Evolutionary conservation across 257 asterid species (phyloP), one percentile per base, ranked within the genome.

Genomic region (Salvia hispanica): DNA sequence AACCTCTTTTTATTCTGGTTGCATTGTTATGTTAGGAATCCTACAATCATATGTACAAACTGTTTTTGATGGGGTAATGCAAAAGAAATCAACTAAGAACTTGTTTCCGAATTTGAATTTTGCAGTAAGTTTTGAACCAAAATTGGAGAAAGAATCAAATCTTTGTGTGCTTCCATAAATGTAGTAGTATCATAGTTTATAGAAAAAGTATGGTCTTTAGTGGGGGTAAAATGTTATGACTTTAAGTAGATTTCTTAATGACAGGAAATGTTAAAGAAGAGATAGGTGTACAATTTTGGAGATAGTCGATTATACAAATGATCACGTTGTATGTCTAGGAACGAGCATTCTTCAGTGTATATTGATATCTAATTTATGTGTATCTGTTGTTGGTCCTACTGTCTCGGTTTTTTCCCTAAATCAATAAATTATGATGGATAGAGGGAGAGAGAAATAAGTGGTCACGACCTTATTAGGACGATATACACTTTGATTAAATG

Each of bases 401-500:
- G 31, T 25, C 37, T 18, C 11, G 62, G 45, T 18, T n/a, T 9
- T 42, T 64, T 50, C 14, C 14, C 60, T 31, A 50, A 14, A 47
- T 33, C 59, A 50, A 10, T 18, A 43, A 21, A 5, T 43, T n/a
- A 5, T 16, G 66, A 9, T 2, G 6, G 52, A 9, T 42, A 5
- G 66, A 9, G 63, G 4, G 72, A 37, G 63, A 54, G 63, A 25
- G 72, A 55, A 12, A 12, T 8, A 28, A 3, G 21, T 25, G 45
- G 28, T 25, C 5, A 5, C 31, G 31, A 52, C 64, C 8, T 10
- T 15, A 25, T 39, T 15, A 25, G 66, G 25, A 44, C 5, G 50
- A 42, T 40, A 31, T 8, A 10, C 9, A 48, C 31, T 11, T 9
- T 14, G 13, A 15, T 50, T 46, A 36, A 57, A 31, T 56, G 15